Conservation (phyloP, 202 grass and related monocot species). For the Carex arenaria region DNA sequence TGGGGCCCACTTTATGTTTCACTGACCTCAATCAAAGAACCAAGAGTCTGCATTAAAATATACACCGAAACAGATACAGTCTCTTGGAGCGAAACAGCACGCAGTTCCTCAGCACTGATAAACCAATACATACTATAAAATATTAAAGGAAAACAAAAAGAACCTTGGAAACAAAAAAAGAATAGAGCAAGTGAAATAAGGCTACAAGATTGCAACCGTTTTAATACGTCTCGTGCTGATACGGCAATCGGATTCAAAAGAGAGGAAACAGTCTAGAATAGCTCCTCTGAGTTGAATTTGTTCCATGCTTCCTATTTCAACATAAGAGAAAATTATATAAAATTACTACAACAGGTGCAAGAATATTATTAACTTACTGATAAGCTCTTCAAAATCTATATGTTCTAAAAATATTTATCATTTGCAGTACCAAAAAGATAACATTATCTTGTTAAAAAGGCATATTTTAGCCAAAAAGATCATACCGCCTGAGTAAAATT, state of each 20-base stretch:
- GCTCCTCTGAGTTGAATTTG: constrained; percentile 92
- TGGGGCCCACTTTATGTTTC: neutral
- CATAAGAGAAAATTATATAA: constrained; percentile 10
- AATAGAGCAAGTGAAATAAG: neutral
- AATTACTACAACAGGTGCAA: neutral
- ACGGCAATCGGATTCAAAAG: constrained; percentile 2
- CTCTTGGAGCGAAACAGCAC: neutral
- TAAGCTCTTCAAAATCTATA: neutral
- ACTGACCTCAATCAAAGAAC: constrained; percentile 24
- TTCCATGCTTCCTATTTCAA: constrained; percentile 88
- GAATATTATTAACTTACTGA: neutral
- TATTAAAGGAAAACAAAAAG: neutral
- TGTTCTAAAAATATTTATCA: neutral
- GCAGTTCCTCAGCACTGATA: neutral
- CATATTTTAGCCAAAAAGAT: neutral
- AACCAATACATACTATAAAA: constrained; percentile 32
- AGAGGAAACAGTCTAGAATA: constrained; percentile 51
- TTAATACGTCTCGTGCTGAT: constrained; percentile 8
- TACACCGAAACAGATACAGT: constrained; percentile 15
- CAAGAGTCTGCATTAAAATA: constrained; percentile 28
- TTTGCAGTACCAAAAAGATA: neutral
- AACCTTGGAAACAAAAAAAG: neutral
- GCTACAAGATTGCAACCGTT: neutral
- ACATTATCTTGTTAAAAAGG: neutral
- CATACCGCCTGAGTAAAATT: neutral